phyloP scores from a whole-genome alignment of 345 rosid genomes.

The sweet orange (Citrus sinensis) region DVS_A1.0 CM039161.1:1570501-1571000 shows the following conservation, averaged over 20 bases:
- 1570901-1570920: conserved; percentile 36
- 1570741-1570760: conserved; percentile 38
- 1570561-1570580: conserved; percentile 8
- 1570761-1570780: conserved; percentile 52
- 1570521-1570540: background rate
- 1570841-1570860: conserved; percentile 31
- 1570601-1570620: conserved; percentile 38
- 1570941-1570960: conserved; percentile 21
- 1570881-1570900: conserved; percentile 54
- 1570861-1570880: conserved; percentile 65
- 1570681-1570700: conserved; percentile 33
- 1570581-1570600: conserved; percentile 36
- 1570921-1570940: conserved; percentile 30
- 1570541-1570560: background rate
- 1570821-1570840: conserved; percentile 35
- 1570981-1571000: conserved; percentile 38
- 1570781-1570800: conserved; percentile 35
- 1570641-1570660: conserved; percentile 51
- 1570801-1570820: conserved; percentile 38
- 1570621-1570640: conserved; percentile 38
- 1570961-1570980: conserved; percentile 37
- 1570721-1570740: conserved; percentile 30
- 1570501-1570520: background rate
- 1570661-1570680: conserved; percentile 41
- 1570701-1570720: conserved; percentile 20